Base-by-base conservation (phyloP, 345 rosid genomes). In the Salix udensis region DNA sequence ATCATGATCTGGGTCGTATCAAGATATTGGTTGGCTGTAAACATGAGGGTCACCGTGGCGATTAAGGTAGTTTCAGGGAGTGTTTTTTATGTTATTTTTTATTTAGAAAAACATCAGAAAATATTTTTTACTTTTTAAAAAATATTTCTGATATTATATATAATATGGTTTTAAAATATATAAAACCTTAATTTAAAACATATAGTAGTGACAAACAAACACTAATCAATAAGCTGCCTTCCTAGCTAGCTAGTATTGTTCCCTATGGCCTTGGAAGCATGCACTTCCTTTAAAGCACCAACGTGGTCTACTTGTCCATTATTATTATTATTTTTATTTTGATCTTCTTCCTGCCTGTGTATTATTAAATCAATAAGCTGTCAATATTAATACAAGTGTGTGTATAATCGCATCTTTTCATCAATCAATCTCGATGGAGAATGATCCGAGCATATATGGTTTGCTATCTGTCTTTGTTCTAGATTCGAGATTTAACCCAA, bases 271-370 rank as follows among this genome's bases (percentile, higher is more conserved):
- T 79, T 28, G 77, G 77, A 79, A 81, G 15, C 18, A 65, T 12
- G 18, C 58, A 39, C 34, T 62, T 44, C 6, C 65, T 13, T 65
- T 48, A 53, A 31, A 74, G 26, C 70, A 70, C 23, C 70, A 85
- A 87, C 88, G 19, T 87, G 88, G 84, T 67, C 88, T 39, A 76
- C 86, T 83, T 81, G 46, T 42, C 4, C 46, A 42, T 42, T 42
- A 9, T 40, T 40, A 40, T 30, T 28, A 28, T 37, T 37, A 31
- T 31, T 34, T 4, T 5, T 34, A 34, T 34, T 42, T 2, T 11
- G 14, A 42, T 11, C 46, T 42, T 42, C 46, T 42, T 10, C 46
- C 46, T 42, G 14, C 46, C 14, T 42, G 79, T 36, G 60, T 48
- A 72, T 72, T 79, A 62, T 24, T 28, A 66, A 48, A 19, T 70